Percentiles rank a stretch among this genome's conserved stretches.
phyloP scores from a whole-genome alignment of 768 basidiomycete species.

The Lentinus brumalis region DNA sequence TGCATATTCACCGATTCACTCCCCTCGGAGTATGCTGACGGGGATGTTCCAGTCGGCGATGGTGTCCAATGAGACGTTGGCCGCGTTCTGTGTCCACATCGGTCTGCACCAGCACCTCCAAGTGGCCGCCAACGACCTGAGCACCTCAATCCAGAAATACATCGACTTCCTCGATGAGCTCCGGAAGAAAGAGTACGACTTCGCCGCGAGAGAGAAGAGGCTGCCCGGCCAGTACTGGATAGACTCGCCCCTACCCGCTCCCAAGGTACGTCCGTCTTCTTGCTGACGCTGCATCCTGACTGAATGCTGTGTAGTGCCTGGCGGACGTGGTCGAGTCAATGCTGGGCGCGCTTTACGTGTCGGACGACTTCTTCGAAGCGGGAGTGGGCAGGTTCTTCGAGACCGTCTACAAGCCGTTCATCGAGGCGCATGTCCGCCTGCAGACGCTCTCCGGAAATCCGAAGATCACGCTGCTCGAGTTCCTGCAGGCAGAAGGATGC shows the following conservation, averaged over 20 bases:
- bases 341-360: slow-evolving; percentile 78
- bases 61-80: slow-evolving; percentile 81
- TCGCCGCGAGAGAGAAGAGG: slow-evolving; percentile 51
- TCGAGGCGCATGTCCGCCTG: slow-evolving; percentile 71
- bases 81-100: slow-evolving; percentile 71
- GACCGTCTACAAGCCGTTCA: slow-evolving; percentile 73
- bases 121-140: slow-evolving; percentile 56
- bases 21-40: too few relatives aligned
- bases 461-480: slow-evolving; percentile 71
- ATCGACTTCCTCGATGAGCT: slow-evolving; percentile 46
- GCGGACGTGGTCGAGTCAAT: slow-evolving; percentile 83
- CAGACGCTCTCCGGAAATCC: slow-evolving; percentile 78
- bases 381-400: slow-evolving; percentile 70
- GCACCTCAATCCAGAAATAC: slow-evolving; percentile 55
- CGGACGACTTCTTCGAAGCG: slow-evolving; percentile 64
- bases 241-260: slow-evolving; percentile 58
- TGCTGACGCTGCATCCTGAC: not conserved
- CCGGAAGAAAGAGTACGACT: slow-evolving; percentile 47
- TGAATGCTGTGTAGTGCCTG: slow-evolving; percentile 49
- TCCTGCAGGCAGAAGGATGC: slow-evolving; percentile 73
- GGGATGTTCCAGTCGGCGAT: slow-evolving; percentile 64
- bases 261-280: slow-evolving; percentile 54
- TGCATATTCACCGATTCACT: not conserved
- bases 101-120: slow-evolving; percentile 66
- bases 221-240: slow-evolving; percentile 76